These are phyloP conservation scores for Candida ortonii DNA, from an alignment of 805 yeast genomes.

Conservation along the genomic window DNA sequence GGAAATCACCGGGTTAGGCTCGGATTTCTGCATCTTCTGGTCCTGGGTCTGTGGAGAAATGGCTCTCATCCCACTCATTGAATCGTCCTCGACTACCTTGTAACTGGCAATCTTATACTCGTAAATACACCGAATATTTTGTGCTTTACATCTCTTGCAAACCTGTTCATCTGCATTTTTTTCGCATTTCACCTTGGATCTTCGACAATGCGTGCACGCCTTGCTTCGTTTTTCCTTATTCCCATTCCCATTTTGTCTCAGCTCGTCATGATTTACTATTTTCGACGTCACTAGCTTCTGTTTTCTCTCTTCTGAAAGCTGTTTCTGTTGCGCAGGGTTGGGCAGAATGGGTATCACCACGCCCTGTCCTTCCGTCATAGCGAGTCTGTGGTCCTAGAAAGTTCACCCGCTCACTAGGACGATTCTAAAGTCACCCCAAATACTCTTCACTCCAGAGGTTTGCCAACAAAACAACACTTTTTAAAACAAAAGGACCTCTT, in stretches of 20 bases:
- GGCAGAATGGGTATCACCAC: slow-evolving; percentile 22
- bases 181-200: slow-evolving; percentile 60
- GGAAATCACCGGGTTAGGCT: too few relatives aligned
- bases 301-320: slow-evolving; percentile 10
- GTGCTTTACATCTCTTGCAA: slow-evolving; percentile 55
- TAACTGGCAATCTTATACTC: slow-evolving; percentile 51
- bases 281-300: slow-evolving; percentile 17
- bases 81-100: slow-evolving; percentile 31
- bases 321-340: slow-evolving; percentile 22
- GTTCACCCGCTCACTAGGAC: too few relatives aligned
- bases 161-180: slow-evolving; percentile 44
- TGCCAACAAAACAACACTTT: too few relatives aligned
- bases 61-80: too few relatives aligned
- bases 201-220: slow-evolving; percentile 64
- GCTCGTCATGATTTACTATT: slow-evolving; percentile 17
- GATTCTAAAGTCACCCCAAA: too few relatives aligned
- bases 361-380: slow-evolving; percentile 8
- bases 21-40: too few relatives aligned
- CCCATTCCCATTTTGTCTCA: not conserved
- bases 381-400: not conserved
- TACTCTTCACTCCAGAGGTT: too few relatives aligned
- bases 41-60: too few relatives aligned
- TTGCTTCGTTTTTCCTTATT: slow-evolving; percentile 35
- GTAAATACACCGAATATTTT: slow-evolving; percentile 54
- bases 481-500: too few relatives aligned